Evolutionary conservation across 140 eudicot genomes (phyloP), one percentile per base, ranked within the genome.

Genomic region (Ambrosia hybrid): DNA sequence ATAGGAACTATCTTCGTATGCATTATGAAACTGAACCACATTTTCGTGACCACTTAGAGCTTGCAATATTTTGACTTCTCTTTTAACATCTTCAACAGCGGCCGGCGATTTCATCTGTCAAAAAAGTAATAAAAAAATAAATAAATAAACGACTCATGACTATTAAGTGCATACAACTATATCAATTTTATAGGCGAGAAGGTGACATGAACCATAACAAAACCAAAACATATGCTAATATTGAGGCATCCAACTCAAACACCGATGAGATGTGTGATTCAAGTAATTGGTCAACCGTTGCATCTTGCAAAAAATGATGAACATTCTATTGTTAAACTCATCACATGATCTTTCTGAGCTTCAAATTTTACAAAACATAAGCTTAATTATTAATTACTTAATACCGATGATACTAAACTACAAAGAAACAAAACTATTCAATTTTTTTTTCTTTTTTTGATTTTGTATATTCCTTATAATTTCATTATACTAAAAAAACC

Each of bases 41-140:
- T 93, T 93, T 80, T 93, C 97, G 36, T 93, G 97, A 48, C 98
- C 98, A 36, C 88, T 83, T 74, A 93, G 83, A 45, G 97, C 98
- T 76, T 90, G 81, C 83, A 93, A 79, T 84, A 93, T 93, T 81
- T 88, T 88, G 67, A 93, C 98, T 82, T 93, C 97, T 79, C 97
- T 83, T 82, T 85, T 90, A 70, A 93, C 98, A 86, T 93, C 98
- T 83, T 93, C 97, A 30, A 93, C 98, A 7, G 96, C 89, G 74
- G 83, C 79, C 1, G 96, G 97, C 73, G 86, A 96, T 71, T 84
- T 75, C 94, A 93, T 93, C 98, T 90, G 82, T 68, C 39, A 57
- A 72, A 66, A 17, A 67, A 9, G 41, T 26, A 67, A 9, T 5
- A 46, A 76, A 3, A 3, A 12, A 30, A 21, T 21, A 21, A 21